phyloP scores from a whole-genome alignment of 805 yeast genomes.

The Metschnikowia cerradonensis region DNA sequence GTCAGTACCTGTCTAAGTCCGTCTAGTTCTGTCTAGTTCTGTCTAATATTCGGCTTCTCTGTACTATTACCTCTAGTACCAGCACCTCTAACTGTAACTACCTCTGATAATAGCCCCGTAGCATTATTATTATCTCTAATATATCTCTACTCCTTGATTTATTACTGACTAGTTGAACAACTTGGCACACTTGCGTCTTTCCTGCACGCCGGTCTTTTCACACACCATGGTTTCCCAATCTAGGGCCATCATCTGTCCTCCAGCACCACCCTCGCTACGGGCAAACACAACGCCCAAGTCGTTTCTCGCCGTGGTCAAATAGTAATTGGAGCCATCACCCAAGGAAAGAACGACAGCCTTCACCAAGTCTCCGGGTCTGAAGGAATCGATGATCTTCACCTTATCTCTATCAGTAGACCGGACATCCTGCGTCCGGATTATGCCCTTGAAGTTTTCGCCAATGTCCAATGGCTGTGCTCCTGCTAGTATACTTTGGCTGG shows the following conservation, averaged over 20 bases:
- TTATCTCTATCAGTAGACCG: conserved; percentile 88
- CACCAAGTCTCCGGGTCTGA: conserved; percentile 88
- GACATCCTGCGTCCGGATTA: conserved; percentile 82
- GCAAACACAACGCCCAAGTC: conserved; percentile 95
- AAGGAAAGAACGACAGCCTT: conserved; percentile 78
- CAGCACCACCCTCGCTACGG: conserved; percentile 60
- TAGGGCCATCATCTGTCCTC: conserved; percentile 76
- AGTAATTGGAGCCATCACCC: conserved; percentile 93
- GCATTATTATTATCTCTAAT: not conserved
- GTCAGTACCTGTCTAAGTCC: too few relatives aligned
- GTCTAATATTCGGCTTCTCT: too few relatives aligned
- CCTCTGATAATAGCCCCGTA: too few relatives aligned
- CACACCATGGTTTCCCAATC: conserved; percentile 96
- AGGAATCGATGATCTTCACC: conserved; percentile 73
- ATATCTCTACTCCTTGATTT: not conserved
- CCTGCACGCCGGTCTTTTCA: conserved; percentile 68
- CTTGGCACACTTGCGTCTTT: conserved; percentile 86
- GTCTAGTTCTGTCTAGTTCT: too few relatives aligned
- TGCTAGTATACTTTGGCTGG: conserved; percentile 35
- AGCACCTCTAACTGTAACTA: too few relatives aligned
- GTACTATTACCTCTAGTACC: too few relatives aligned
- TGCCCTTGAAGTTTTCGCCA: conserved; percentile 86
- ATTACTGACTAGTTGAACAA: conserved; percentile 43
- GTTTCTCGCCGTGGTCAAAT: conserved; percentile 82
- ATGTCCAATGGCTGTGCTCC: conserved; percentile 53